phyloP scores from a whole-genome alignment of 371 early-diverging fungal genomes.

The Rhizomucor pusillus region DNA sequence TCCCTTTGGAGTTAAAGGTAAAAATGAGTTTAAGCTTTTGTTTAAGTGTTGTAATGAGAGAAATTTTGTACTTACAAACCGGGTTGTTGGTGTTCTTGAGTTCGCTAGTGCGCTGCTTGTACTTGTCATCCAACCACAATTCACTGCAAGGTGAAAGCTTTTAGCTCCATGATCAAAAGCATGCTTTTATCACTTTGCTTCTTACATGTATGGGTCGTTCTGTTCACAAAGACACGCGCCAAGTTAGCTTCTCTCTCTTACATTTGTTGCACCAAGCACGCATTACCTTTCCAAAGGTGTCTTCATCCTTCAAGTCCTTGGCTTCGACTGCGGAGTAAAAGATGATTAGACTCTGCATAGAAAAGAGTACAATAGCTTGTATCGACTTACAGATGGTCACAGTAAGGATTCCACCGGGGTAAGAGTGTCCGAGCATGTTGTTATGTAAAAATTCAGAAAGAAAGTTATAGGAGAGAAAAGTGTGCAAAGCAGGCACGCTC shows the following conservation, averaged over 20 bases:
- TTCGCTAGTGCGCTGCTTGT: constrained; percentile 32
- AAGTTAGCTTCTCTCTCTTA: not conserved
- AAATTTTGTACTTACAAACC: too few species aligned
- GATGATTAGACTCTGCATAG: not conserved
- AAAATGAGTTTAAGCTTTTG: too few species aligned
- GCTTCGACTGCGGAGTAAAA: constrained; percentile 21
- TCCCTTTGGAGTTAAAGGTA: too few species aligned
- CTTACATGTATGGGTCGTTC: constrained; percentile 30
- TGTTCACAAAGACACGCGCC: not conserved
- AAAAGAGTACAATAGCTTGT: not conserved
- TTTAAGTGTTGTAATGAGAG: too few species aligned
- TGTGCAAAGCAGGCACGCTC: too few species aligned
- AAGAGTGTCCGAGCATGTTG: not conserved
- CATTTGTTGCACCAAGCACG: not conserved
- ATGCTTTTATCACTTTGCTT: not conserved
- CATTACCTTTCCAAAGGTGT: constrained; percentile 19
- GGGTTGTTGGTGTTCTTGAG: constrained; percentile 31
- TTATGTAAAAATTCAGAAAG: not conserved
- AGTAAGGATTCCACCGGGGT: constrained; percentile 24
- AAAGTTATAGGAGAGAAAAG: not conserved
- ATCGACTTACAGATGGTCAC: constrained; percentile 25
- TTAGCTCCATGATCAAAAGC: not conserved
- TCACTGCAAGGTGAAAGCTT: constrained; percentile 10
- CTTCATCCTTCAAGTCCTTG: constrained; percentile 29
- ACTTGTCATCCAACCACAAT: constrained; percentile 37